Conservation (phyloP, 2,329 filamentous ascomycete species). For the Neofusicoccum sp. region DNA sequence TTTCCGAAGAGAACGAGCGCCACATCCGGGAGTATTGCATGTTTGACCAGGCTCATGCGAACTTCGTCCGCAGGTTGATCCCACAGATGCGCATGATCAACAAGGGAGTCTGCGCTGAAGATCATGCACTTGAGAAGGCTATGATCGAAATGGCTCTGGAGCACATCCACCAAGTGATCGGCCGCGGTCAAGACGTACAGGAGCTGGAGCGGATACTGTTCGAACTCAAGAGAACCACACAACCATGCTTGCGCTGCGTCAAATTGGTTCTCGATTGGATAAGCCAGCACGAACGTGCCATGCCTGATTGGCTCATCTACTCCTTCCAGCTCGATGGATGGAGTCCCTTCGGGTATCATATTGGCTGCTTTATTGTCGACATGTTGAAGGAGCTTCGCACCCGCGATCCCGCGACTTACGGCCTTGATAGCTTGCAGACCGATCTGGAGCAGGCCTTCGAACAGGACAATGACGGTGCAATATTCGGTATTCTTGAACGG, state of each 20-base stretch:
- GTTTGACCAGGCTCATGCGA: slow-evolving; percentile 71
- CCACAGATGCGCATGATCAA: slow-evolving; percentile 56
- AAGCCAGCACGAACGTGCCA: neutral
- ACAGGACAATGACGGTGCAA: neutral
- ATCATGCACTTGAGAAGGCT: slow-evolving; percentile 50
- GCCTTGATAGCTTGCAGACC: neutral
- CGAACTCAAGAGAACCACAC: slow-evolving; percentile 57
- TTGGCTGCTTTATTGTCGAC: slow-evolving; percentile 7
- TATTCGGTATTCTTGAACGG: neutral
- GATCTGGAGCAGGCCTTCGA: slow-evolving; percentile 13
- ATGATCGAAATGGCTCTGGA: slow-evolving; percentile 61
- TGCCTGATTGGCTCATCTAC: slow-evolving; percentile 19
- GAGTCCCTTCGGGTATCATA: neutral
- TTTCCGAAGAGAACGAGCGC: slow-evolving; percentile 71
- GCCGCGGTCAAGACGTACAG: slow-evolving; percentile 68
- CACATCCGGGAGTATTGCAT: slow-evolving; percentile 78
- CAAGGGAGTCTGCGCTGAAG: slow-evolving; percentile 52
- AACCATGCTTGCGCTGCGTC: slow-evolving; percentile 51
- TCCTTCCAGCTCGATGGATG: neutral
- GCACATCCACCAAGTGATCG: slow-evolving; percentile 75
- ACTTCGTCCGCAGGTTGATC: slow-evolving; percentile 67
- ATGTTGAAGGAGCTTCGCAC: slow-evolving; percentile 1
- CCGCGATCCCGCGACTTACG: slow-evolving; percentile 6
- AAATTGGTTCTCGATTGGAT: slow-evolving; percentile 13
- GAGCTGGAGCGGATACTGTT: slow-evolving; percentile 61